Percentiles rank a stretch among this genome's conserved stretches.
phyloP scores from a whole-genome alignment of 306 rosid genomes.

The Quercus engelmannii region DNA sequence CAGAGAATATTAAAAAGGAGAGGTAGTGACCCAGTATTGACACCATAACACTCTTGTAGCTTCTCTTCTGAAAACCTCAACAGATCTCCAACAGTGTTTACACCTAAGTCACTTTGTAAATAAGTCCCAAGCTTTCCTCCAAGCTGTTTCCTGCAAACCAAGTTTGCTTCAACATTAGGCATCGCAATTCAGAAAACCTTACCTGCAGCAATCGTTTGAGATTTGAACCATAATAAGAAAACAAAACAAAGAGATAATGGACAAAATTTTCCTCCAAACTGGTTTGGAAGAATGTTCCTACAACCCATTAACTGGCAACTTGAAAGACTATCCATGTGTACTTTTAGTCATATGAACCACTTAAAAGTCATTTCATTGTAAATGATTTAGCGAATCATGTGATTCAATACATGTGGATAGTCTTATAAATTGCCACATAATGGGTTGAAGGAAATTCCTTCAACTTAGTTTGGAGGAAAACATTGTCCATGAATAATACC shows the following conservation, averaged over 20 bases:
- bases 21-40: constrained; percentile 76
- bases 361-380: too few relatives aligned
- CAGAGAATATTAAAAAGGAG: constrained; percentile 17
- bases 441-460: too few relatives aligned
- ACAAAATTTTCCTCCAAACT: too few relatives aligned
- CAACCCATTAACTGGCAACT: too few relatives aligned
- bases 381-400: too few relatives aligned
- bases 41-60: constrained; percentile 80
- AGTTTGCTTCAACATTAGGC: constrained; percentile 15
- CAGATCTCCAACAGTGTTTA: constrained; percentile 78
- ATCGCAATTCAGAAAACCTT: constrained; percentile 3
- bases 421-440: too few relatives aligned
- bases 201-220: neutral
- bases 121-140: constrained; percentile 97
- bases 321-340: too few relatives aligned
- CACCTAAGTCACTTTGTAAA: constrained; percentile 75
- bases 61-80: constrained; percentile 80
- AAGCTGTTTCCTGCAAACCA: constrained; percentile 82
- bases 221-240: constrained; percentile 7
- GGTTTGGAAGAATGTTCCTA: too few relatives aligned
- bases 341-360: too few relatives aligned
- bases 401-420: too few relatives aligned
- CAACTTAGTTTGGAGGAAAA: too few relatives aligned
- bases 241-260: neutral
- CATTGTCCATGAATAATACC: too few relatives aligned